Conservation (phyloP, 2,329 filamentous ascomycete genomes). For the Aspergillus uvarum region DNA sequence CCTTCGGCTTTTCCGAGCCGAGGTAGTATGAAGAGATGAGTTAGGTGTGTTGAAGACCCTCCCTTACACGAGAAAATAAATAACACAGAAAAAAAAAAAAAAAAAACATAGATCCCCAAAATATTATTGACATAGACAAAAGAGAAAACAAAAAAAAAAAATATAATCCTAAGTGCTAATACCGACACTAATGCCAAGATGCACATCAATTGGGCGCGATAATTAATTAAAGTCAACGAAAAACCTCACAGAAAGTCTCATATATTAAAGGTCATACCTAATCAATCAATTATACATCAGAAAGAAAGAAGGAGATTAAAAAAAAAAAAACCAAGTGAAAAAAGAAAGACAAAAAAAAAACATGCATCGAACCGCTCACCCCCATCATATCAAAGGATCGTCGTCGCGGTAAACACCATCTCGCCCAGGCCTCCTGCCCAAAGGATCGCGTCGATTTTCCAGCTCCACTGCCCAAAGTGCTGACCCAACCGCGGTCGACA, state of each 20-base stretch:
- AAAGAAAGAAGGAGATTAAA: neutral
- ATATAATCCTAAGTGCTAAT: neutral
- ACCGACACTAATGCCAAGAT: neutral
- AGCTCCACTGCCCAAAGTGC: slow-evolving; percentile 82
- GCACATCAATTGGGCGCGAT: neutral
- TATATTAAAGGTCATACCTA: neutral
- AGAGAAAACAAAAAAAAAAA: neutral
- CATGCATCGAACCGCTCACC: neutral
- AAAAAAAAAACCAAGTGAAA: neutral
- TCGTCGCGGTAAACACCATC: slow-evolving; percentile 35
- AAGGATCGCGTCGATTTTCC: slow-evolving; percentile 57
- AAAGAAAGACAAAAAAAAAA: slow-evolving; percentile 2
- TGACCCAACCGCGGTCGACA: slow-evolving; percentile 81
- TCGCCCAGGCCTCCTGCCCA: slow-evolving; percentile 24
- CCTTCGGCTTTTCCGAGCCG: neutral
- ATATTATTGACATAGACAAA: too few species aligned
- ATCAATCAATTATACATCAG: neutral
- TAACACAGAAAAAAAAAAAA: neutral
- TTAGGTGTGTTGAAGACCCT: neutral
- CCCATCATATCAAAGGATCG: slow-evolving; percentile 28
- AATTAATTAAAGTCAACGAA: neutral
- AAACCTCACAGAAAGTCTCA: neutral
- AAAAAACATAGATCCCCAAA: neutral
- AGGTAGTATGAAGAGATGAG: neutral
- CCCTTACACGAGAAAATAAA: neutral